Base-by-base conservation (phyloP, 2,329 filamentous ascomycete species). In the Alternaria conjuncta region DNA sequence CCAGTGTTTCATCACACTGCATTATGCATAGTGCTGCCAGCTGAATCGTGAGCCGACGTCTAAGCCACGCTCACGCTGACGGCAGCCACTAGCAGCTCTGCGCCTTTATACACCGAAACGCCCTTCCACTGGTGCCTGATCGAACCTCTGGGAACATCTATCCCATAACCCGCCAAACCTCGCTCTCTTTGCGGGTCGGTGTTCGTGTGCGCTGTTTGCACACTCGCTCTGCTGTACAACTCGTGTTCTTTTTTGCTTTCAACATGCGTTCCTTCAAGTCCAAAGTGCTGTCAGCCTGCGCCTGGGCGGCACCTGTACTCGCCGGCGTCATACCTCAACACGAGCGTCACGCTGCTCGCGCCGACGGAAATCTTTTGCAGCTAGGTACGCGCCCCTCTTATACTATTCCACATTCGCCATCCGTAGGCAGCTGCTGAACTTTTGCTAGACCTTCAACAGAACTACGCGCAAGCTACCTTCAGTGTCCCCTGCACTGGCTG, bases 381-480 rank as follows among this genome's bases (percentile, higher is more conserved):
- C 68, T 79, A 59, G 76, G 78, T 80, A 70, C 50, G 74, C 45
- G 43, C 57, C 61, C 50, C 59, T 63, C 66, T 71, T 75, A 75
- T 66, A 64, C 55, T 11, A 47, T 13, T 26, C 21, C 30, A 51
- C 23, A n/a, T 70, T 75, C 58, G 72, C 73, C 72, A 69, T 73
- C 60, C 26, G 65, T 66, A 78, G 73, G 76, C 77, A 76, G 53
- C 75, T 75, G 67, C 75, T 79, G 65, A 78, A 60, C 44, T 10
- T 45, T 45, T 26, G 59, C n/a, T 58, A 80, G 78, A 78, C 57
- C 57, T 75, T 57, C 76, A 75, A 51, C 71, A 77, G 54, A 72
- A 69, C 59, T 78, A 78, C 72, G 76, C 76, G 56, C 74, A 80
- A 75, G 80, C 81, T 61, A 82, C 77, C 54, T 83, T 84, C 76